Evolutionary conservation across 331 rosid species (phyloP), one percentile per base, ranked within the genome.

Genomic region (Acacia pycnantha): DNA sequence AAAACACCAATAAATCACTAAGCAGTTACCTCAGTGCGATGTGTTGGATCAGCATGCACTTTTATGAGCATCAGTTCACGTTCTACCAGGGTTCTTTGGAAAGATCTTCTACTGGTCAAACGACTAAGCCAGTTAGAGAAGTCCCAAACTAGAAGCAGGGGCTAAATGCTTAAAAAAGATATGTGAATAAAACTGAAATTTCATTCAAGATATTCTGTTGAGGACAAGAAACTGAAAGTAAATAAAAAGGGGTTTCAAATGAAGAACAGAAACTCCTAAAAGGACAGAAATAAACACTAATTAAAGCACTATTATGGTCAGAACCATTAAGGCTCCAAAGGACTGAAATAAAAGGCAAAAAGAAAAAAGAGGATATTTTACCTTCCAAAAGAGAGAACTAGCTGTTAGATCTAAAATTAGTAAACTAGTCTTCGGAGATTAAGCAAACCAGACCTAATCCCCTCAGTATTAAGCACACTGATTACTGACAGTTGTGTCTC

Each of bases 51-150:
- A 0, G 97, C 91, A 77, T 82, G 88, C 64, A 95, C 90, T 87
- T 95, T 95, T 71, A 95, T 76, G 70, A 95, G 97, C 97, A 91
- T 89, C 44, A 93, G 84, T 50, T 95, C 98, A 62, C 97, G 98
- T 71, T 95, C 98, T 29, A 95, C 98, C 69, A n/a, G 1, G 97
- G 93, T 82, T 90, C 94, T 73, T 11, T 85, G 1, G 98, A 94
- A 77, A 94, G 83, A 87, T 94, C 95, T 68, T 94, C 97, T 9
- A 94, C 98, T 94, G 76, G 22, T 47, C 53, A 74, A 78, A 70
- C 33, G 47, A 73, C 51, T 41, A 81, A 75, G 68, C 61, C 79
- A 54, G 54, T 56, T 12, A 41, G 67, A 62, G 44, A 53, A 73
- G 22, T 56, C 72, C 72, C 72, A 41, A n/a, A 29, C 33, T 26